Conservation (phyloP, 1,284 basidiomycete genomes). For the Anthracocystis setariae region DNA sequence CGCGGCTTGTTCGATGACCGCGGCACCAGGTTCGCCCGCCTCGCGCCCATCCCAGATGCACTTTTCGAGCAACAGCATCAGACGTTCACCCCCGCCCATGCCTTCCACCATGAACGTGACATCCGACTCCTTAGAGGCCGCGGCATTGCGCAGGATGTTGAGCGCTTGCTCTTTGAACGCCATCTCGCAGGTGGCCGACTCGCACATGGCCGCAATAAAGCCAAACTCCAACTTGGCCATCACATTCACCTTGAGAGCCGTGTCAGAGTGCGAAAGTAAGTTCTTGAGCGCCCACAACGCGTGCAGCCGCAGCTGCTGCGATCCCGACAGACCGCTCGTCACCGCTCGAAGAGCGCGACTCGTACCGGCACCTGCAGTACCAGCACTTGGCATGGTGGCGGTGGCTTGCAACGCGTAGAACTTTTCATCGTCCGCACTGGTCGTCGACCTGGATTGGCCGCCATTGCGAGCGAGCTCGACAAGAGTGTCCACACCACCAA, state of each 20-base stretch:
- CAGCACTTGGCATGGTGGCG: constrained; percentile 15
- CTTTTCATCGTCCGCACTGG: constrained; percentile 15
- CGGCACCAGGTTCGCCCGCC: constrained; percentile 33
- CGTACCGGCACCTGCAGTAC: not conserved
- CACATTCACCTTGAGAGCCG: constrained; percentile 40
- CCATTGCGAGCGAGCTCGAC: constrained; percentile 39
- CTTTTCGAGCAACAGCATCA: constrained; percentile 52
- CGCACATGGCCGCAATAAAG: constrained; percentile 26
- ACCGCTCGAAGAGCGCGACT: not conserved
- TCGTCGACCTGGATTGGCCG: not conserved
- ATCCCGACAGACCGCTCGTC: constrained; percentile 16
- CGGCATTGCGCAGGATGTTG: constrained; percentile 61
- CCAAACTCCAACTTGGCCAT: constrained; percentile 41
- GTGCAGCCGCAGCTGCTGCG: constrained; percentile 47
- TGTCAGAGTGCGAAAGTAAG: constrained; percentile 50
- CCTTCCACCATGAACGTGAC: constrained; percentile 49
- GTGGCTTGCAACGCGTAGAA: constrained; percentile 18
- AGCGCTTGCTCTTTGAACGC: constrained; percentile 59
- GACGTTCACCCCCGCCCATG: constrained; percentile 43
- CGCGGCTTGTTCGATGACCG: constrained; percentile 57
- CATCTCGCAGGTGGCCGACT: constrained; percentile 15
- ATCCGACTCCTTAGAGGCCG: constrained; percentile 40
- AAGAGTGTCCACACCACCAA: constrained; percentile 49
- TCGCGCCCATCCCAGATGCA: constrained; percentile 52
- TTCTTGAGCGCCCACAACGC: constrained; percentile 66